These are phyloP conservation scores for Apiospora aurea DNA, from an alignment of 2,329 filamentous ascomycete genomes.

Conservation along the genomic window DNA sequence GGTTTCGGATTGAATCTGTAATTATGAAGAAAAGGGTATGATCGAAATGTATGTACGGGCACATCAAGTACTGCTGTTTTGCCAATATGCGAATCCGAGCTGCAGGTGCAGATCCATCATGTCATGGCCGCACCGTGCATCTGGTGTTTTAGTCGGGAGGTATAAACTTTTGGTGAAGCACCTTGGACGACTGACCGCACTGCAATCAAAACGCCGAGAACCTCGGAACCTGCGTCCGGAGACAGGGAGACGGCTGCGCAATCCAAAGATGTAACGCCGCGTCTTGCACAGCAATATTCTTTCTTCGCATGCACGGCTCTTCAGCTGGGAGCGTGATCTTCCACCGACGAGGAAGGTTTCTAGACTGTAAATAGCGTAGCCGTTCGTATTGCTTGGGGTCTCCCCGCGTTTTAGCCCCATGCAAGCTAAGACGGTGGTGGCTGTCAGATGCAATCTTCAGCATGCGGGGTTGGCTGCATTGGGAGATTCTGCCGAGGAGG, in stretches of 20 bases:
- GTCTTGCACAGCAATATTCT: not conserved
- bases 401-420: not conserved
- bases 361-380: not conserved
- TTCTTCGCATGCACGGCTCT: constrained; percentile 1
- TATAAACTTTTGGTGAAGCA: not conserved
- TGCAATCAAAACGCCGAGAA: not conserved
- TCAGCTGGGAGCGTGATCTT: not conserved
- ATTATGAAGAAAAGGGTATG: not conserved
- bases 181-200: not conserved
- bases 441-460: not conserved
- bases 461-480: constrained; percentile 9
- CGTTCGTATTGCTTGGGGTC: not conserved
- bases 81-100: not conserved
- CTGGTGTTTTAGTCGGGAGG: not conserved
- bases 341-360: not conserved
- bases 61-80: not conserved
- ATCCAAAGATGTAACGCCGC: not conserved
- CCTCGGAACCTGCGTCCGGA: not conserved
- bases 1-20: not conserved
- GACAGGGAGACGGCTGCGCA: not conserved
- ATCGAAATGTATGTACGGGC: not conserved
- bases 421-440: not conserved
- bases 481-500: too few relatives aligned
- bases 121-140: constrained; percentile 2
- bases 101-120: not conserved